Conservation (phyloP, 2,329 filamentous ascomycete genomes). For the Microcyclosporella mali region DNA sequence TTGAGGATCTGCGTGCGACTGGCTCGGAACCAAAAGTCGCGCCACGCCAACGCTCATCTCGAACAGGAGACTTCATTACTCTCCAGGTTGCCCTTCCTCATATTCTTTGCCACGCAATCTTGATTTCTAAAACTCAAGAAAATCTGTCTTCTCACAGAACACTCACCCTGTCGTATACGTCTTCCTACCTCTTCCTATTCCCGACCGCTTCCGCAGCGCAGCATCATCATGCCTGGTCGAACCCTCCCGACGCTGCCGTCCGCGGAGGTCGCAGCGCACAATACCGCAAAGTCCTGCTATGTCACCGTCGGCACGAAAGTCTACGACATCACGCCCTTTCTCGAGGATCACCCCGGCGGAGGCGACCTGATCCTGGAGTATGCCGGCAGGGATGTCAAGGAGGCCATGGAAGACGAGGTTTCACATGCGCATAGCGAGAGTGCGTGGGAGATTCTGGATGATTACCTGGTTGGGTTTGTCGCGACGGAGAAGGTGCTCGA, state of each 20-base stretch:
- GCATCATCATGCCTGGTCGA: slow-evolving; percentile 63
- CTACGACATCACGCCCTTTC: slow-evolving; percentile 89
- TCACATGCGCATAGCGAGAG: slow-evolving; percentile 85
- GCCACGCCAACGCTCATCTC: too few relatives aligned
- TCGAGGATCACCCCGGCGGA: slow-evolving; percentile 86
- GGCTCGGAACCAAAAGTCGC: too few relatives aligned
- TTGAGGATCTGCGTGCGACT: too few relatives aligned
- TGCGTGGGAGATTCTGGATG: slow-evolving; percentile 92
- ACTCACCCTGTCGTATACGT: too few relatives aligned
- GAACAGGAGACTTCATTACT: too few relatives aligned
- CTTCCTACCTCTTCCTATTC: neutral
- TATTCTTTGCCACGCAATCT: too few relatives aligned
- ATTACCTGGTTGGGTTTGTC: slow-evolving; percentile 77
- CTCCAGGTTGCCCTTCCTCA: too few relatives aligned
- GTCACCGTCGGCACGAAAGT: slow-evolving; percentile 85
- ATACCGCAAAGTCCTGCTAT: slow-evolving; percentile 77
- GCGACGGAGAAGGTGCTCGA: slow-evolving; percentile 53
- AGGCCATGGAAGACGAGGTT: slow-evolving; percentile 72
- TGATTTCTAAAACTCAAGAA: too few relatives aligned
- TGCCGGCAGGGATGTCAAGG: slow-evolving; percentile 75
- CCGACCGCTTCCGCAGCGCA: neutral
- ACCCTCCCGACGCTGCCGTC: slow-evolving; percentile 77
- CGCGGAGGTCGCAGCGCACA: slow-evolving; percentile 76
- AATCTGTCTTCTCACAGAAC: too few relatives aligned
- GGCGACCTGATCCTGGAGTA: slow-evolving; percentile 83